Conservation (phyloP, 2,329 filamentous ascomycete genomes). For the Fusarium compactum region DNA sequence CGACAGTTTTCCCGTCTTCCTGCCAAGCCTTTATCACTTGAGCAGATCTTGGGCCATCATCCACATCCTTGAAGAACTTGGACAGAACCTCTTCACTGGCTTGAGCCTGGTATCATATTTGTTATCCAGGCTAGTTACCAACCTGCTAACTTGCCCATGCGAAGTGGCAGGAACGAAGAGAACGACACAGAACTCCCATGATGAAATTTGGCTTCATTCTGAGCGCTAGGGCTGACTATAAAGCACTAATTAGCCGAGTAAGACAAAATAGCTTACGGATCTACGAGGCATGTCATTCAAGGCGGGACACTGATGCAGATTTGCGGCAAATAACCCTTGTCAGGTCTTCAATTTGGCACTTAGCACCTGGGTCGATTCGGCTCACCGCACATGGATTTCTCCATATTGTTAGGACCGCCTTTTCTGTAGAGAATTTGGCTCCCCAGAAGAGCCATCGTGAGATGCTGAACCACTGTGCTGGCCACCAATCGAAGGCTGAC, state of each 20-base stretch:
- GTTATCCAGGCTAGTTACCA: background rate
- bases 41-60: slow-evolving; percentile 78
- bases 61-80: slow-evolving; percentile 78
- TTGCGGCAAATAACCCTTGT: fast-evolving
- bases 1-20: slow-evolving; percentile 71
- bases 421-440: background rate
- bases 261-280: background rate
- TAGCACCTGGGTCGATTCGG: background rate
- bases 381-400: no score
- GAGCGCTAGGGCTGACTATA: background rate
- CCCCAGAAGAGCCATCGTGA: background rate
- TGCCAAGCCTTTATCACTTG: slow-evolving; percentile 80
- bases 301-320: background rate
- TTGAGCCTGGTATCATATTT: slow-evolving; percentile 70
- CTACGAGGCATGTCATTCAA: background rate
- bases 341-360: background rate
- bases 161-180: background rate
- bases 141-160: background rate
- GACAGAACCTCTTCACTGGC: slow-evolving; percentile 74
- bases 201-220: background rate
- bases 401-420: background rate
- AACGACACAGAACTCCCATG: background rate
- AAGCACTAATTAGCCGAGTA: background rate
- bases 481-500: background rate
- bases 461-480: background rate